Base-by-base conservation (phyloP, 495 filamentous ascomycete species). In the Neurospora sp. region DNA sequence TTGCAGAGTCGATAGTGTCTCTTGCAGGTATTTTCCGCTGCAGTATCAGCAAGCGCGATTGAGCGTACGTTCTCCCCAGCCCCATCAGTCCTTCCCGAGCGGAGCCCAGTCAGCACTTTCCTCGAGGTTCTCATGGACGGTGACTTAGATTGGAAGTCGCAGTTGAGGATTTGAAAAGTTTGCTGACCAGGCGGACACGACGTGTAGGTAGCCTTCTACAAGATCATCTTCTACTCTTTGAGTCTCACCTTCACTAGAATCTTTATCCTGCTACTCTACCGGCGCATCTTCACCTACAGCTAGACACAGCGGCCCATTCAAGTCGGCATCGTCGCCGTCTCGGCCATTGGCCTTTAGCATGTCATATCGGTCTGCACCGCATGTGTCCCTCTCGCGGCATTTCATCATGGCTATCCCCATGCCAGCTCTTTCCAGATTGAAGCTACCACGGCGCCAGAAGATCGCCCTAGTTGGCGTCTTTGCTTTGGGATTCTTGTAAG, bases 231-330 rank as follows among this genome's bases (percentile, higher is more conserved):
- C 39, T 80, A 81, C 72, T 72, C 75, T 48, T 59, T 79, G 31
- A 75, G 75, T 59, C 78, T 80, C 39, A 65, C 69, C 70, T 80
- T 79, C 72, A 74, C 76, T 9, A 71, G 78, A 44, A 72, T 81
- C 35, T 81, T 78, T 9, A 80, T 81, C 31, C 73, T 80, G 9
- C 65, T 79, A 8, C 74, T 81, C 9, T 81, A 79, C 74, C 48
- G 65, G 9, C 78, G 78, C 35, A 81, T 80, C 40, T 80, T 81
- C 53, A 79, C 75, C 22, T 77, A 79, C 74, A 75, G 69, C 69
- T 78, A 75, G 77, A 74, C 75, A 16, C 78, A 75, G 39, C 40
- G 70, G 20, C 71, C 75, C 31, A 78, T 79, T 12, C 75, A 77
- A 12, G 41, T 79, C n/a, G 68, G 72, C 6, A 37, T 80, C 0